A percentile compares a stretch with the other conserved stretches of the same genome.
phyloP scores from a whole-genome alignment of 768 basidiomycete species.

The Phylloporus arenicola region DNA sequence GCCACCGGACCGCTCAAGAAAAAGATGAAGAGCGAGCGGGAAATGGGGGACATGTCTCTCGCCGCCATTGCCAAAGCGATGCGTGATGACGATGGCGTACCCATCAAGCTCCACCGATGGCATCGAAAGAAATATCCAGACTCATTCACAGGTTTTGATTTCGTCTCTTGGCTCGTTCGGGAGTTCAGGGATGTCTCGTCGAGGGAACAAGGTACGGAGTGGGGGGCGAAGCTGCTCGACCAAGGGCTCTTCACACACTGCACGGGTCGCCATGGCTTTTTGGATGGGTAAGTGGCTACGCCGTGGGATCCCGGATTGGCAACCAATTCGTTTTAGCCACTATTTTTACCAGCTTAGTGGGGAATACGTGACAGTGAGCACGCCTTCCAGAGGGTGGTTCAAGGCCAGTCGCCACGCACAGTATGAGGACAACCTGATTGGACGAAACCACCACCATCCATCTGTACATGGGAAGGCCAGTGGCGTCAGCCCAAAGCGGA shows the following conservation, averaged over 20 bases:
- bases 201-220: slow-evolving; percentile 72
- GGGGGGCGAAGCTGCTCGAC: slow-evolving; percentile 70
- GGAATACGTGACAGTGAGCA: slow-evolving; percentile 67
- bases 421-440: slow-evolving; percentile 38
- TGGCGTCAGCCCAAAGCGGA: slow-evolving; percentile 39
- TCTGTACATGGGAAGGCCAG: slow-evolving; percentile 33
- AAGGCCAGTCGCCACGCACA: slow-evolving; percentile 39
- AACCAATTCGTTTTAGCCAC: slow-evolving; percentile 46
- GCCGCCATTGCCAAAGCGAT: slow-evolving; percentile 72
- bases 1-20: slow-evolving; percentile 68
- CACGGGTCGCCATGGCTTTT: slow-evolving; percentile 69
- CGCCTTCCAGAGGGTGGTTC: slow-evolving; percentile 67
- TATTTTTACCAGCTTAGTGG: slow-evolving; percentile 84
- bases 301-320: background rate
- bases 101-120: slow-evolving; percentile 84
- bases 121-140: slow-evolving; percentile 68
- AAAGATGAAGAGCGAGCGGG: slow-evolving; percentile 75
- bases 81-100: slow-evolving; percentile 78
- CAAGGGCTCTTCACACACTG: slow-evolving; percentile 86
- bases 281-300: slow-evolving; percentile 65
- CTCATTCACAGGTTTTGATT: slow-evolving; percentile 83
- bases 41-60: slow-evolving; percentile 62
- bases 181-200: slow-evolving; percentile 87
- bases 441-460: slow-evolving; percentile 34
- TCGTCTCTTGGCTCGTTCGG: slow-evolving; percentile 88